Conservation (phyloP, 768 basidiomycete species). For the Mycena galericulata region DNA sequence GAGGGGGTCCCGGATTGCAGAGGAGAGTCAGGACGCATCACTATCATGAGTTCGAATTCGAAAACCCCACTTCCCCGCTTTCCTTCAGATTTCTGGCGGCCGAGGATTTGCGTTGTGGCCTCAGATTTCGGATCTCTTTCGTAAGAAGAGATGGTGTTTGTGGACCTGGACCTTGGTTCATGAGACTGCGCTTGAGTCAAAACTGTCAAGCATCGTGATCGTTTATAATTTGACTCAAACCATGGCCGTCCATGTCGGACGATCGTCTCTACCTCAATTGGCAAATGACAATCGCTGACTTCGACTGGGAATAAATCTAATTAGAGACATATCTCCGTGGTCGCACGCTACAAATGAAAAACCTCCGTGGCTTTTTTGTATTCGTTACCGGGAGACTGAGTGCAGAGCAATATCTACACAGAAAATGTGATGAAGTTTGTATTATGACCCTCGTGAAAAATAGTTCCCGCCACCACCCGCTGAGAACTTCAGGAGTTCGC, state of each 20-base stretch:
- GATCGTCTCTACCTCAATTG: too few species aligned
- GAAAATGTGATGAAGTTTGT: too few species aligned
- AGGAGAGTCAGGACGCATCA: not conserved
- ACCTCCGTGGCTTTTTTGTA: too few species aligned
- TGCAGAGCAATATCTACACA: too few species aligned
- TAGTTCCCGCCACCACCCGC: too few species aligned
- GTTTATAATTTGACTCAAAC: not conserved
- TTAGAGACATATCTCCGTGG: constrained; percentile 14
- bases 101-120: constrained; percentile 12
- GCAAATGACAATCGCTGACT: not conserved
- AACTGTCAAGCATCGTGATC: not conserved
- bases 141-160: too few species aligned
- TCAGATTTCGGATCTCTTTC: too few species aligned
- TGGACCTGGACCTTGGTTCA: not conserved
- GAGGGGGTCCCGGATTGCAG: constrained; percentile 19
- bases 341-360: not conserved
- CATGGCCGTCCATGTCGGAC: not conserved
- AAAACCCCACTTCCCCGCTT: not conserved
- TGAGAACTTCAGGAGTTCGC: too few species aligned
- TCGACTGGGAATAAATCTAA: not conserved
- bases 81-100: not conserved
- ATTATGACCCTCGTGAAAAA: too few species aligned
- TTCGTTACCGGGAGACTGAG: too few species aligned
- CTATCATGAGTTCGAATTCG: constrained; percentile 1
- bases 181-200: not conserved